Percentiles rank a stretch among this genome's conserved stretches.
Conservation (phyloP, 805 yeast genomes). For the Hanseniaspora pseudoguilliermondii region DNA sequence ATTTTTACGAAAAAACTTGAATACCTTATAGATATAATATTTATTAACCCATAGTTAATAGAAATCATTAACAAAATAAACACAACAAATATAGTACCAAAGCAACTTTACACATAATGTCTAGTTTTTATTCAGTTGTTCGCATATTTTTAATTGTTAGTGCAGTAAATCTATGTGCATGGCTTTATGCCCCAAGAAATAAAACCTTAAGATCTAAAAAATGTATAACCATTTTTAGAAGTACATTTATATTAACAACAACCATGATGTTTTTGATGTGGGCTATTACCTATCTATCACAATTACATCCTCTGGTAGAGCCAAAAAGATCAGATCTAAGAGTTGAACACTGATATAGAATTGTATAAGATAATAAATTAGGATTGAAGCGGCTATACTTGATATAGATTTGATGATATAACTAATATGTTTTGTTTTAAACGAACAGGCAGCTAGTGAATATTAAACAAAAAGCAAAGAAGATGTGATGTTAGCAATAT, state of each 20-base stretch:
- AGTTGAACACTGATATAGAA: slow-evolving; percentile 41
- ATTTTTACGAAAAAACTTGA: too few species aligned
- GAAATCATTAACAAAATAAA: too few species aligned
- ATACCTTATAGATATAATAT: too few species aligned
- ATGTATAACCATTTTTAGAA: slow-evolving; percentile 64
- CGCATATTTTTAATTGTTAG: slow-evolving; percentile 48
- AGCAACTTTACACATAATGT: slow-evolving; percentile 20
- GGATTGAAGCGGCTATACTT: too few species aligned
- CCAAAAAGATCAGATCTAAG: slow-evolving; percentile 85
- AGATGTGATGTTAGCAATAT: too few species aligned
- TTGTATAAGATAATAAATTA: too few species aligned
- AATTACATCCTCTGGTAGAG: slow-evolving; percentile 79
- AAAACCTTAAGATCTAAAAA: slow-evolving; percentile 7
- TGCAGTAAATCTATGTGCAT: slow-evolving; percentile 50
- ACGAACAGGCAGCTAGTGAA: too few species aligned
- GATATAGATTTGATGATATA: too few species aligned
- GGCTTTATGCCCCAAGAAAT: slow-evolving; percentile 77
- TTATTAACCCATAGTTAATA: too few species aligned
- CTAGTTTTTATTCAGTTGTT: slow-evolving; percentile 45
- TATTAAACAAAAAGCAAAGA: too few species aligned
- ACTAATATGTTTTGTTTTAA: too few species aligned
- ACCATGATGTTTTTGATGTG: slow-evolving; percentile 77
- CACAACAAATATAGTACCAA: neutral
- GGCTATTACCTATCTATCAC: slow-evolving; percentile 81
- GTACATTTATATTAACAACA: slow-evolving; percentile 52